Evolutionary conservation across 306 rosid genomes (phyloP).

Genomic region (Hippophae tibetana): DNA sequence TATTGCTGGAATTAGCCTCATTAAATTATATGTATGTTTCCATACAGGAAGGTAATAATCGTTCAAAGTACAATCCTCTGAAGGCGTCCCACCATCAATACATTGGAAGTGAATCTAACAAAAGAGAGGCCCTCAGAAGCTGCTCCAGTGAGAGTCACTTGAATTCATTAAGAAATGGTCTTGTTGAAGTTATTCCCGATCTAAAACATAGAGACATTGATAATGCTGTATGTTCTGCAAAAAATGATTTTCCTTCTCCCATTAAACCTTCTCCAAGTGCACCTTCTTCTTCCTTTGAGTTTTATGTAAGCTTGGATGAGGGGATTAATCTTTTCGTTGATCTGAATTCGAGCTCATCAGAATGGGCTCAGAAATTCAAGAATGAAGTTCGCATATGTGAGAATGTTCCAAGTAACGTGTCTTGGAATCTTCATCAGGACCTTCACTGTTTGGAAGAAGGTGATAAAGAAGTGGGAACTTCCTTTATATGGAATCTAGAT

Average conservation of each 20-base stretch:
- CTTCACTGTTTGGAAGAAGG: constrained; percentile 30
- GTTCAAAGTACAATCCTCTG: constrained; percentile 10
- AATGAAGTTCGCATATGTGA: constrained; percentile 41
- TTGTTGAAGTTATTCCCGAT: constrained; percentile 12
- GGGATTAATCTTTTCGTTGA: constrained; percentile 59
- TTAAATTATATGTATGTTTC: background rate
- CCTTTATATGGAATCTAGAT: constrained; percentile 26
- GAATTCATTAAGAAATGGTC: constrained; percentile 11
- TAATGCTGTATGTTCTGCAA: constrained; percentile 19
- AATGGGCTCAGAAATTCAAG: constrained; percentile 48
- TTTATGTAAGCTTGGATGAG: constrained; percentile 54
- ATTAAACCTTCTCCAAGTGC: too few relatives aligned
- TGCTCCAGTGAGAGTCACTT: constrained; percentile 5
- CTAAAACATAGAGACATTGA: constrained; percentile 19
- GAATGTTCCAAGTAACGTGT: constrained; percentile 25
- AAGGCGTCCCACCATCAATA: constrained; percentile 15
- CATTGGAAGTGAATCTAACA: constrained; percentile 8
- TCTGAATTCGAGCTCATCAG: constrained; percentile 57
- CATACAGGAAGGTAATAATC: constrained; percentile 16
- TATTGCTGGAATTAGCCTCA: background rate
- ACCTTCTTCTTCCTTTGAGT: constrained; percentile 43
- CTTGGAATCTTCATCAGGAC: constrained; percentile 36
- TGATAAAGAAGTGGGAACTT: constrained; percentile 22
- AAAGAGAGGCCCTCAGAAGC: constrained; percentile 16
- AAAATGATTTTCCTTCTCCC: constrained; percentile 30